Evolutionary conservation across 345 rosid species (phyloP).

Genomic region (Dovyalis caffra): DNA sequence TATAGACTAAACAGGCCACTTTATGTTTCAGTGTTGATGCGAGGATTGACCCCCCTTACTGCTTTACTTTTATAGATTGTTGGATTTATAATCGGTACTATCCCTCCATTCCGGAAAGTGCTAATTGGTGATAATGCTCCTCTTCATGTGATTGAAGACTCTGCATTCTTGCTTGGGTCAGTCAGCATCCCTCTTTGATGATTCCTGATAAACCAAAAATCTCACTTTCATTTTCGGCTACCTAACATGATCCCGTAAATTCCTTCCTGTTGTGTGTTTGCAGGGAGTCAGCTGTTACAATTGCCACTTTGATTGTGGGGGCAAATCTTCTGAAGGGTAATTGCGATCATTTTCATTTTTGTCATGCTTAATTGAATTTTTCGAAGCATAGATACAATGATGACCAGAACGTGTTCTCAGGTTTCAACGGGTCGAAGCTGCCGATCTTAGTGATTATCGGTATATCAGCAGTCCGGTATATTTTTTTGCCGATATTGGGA

Average conservation of each 20-base stretch:
- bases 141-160: constrained; percentile 33
- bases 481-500: constrained; percentile 25
- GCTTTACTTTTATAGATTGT: constrained; percentile 22
- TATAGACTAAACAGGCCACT: not conserved
- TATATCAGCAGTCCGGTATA: constrained; percentile 19
- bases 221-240: not conserved
- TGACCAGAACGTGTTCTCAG: constrained; percentile 4
- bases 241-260: not conserved
- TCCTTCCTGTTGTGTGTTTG: not conserved
- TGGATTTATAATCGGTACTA: constrained; percentile 38
- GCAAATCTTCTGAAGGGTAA: constrained; percentile 46
- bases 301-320: constrained; percentile 43
- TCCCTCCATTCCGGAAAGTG: constrained; percentile 29
- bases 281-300: constrained; percentile 46
- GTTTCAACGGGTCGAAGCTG: constrained; percentile 21
- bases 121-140: constrained; percentile 40
- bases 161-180: constrained; percentile 41
- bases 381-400: not conserved
- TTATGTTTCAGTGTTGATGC: not conserved
- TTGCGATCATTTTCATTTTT: not conserved
- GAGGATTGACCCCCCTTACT: not conserved
- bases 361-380: not conserved
- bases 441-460: constrained; percentile 11
- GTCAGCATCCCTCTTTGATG: not conserved
- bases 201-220: not conserved